Conservation (phyloP, 495 filamentous ascomycete genomes). For the Neurospora sp. region DNA sequence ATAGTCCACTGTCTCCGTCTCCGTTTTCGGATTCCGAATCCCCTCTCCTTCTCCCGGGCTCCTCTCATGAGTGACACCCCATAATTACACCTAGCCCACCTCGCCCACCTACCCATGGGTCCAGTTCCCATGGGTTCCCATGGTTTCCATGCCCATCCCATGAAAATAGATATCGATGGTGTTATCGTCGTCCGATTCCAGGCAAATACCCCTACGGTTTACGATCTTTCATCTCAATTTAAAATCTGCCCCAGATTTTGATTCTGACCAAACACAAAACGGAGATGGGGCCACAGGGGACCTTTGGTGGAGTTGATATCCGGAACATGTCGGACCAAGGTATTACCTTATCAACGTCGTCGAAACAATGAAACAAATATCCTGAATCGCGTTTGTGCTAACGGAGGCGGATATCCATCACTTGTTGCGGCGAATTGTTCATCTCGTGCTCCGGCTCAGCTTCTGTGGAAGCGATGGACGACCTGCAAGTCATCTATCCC, state of each 20-base stretch:
- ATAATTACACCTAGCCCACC: background rate
- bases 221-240: background rate
- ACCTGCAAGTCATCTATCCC: background rate
- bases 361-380: background rate
- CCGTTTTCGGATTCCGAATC: background rate
- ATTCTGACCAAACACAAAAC: background rate
- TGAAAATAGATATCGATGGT: background rate
- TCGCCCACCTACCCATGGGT: background rate
- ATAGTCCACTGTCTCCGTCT: background rate
- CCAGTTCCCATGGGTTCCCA: background rate
- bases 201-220: background rate
- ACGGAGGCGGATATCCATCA: background rate
- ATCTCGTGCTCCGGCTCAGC: background rate
- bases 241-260: background rate
- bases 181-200: background rate
- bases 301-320: background rate
- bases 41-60: background rate
- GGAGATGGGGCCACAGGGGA: background rate
- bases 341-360: background rate
- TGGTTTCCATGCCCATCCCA: background rate
- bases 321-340: background rate
- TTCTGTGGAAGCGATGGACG: background rate
- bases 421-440: background rate
- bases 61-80: background rate
- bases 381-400: background rate